A percentile compares a stretch with the other conserved stretches of the same genome.
Evolutionary conservation across 2,329 filamentous ascomycete genomes (phyloP).

Genomic region (Calonectria pseudoturangicola): DNA sequence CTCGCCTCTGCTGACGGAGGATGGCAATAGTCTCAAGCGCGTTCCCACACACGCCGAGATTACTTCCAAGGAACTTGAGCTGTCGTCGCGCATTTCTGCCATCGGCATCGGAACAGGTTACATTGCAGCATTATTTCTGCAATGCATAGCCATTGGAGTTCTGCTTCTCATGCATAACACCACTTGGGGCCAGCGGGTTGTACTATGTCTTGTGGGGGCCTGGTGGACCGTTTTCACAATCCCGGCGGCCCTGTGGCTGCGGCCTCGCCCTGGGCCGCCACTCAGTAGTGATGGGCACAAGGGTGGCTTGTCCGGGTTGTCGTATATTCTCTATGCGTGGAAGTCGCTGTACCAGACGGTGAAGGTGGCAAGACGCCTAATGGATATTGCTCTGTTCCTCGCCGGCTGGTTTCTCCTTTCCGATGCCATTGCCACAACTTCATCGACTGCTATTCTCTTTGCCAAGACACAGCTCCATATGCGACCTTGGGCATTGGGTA

Average conservation of each 20-base stretch:
- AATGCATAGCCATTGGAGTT: conserved; percentile 86
- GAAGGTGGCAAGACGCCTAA: conserved; percentile 81
- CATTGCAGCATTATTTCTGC: conserved; percentile 87
- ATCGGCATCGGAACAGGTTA: conserved; percentile 97
- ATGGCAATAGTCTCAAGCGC: conserved; percentile 60
- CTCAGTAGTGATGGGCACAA: conserved; percentile 68
- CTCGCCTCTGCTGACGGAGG: conserved; percentile 66
- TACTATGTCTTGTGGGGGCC: conserved; percentile 88
- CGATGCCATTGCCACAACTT: conserved; percentile 95
- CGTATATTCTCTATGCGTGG: conserved; percentile 91
- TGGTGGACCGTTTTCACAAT: conserved; percentile 98
- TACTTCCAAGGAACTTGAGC: conserved; percentile 80
- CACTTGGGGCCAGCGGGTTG: conserved; percentile 89
- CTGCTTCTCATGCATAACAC: conserved; percentile 84
- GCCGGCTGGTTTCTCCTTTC: conserved; percentile 95
- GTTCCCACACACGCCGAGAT: conserved; percentile 67
- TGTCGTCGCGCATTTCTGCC: conserved; percentile 94
- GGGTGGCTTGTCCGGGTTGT: conserved; percentile 70
- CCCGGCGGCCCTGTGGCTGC: conserved; percentile 90
- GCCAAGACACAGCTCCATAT: conserved; percentile 95
- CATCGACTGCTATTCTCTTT: conserved; percentile 94
- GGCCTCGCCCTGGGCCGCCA: conserved; percentile 91
- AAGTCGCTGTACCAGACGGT: conserved; percentile 88
- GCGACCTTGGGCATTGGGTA: conserved; percentile 88
- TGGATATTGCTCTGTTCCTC: conserved; percentile 86